phyloP scores from a whole-genome alignment of 495 filamentous ascomycete species.

The Friedmanniomyces simplex region DNA sequence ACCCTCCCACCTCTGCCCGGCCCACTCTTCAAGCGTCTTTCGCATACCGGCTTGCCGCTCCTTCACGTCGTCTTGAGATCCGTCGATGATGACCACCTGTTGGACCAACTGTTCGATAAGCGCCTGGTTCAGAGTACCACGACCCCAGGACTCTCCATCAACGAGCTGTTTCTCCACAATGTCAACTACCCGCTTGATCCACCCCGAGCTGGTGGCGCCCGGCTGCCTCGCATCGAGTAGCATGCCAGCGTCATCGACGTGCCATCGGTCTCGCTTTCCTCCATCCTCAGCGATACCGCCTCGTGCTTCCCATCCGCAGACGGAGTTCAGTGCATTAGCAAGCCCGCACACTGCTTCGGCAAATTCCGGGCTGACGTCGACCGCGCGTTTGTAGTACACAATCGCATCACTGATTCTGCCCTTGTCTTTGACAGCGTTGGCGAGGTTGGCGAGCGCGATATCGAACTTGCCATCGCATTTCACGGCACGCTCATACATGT shows the following conservation, averaged over 20 bases:
- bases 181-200: constrained; percentile 91
- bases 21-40: constrained; percentile 54
- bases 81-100: constrained; percentile 35
- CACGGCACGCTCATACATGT: constrained; percentile 96
- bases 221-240: constrained; percentile 59
- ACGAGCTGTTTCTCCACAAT: constrained; percentile 85
- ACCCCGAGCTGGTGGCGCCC: constrained; percentile 54
- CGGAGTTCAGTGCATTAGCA: constrained; percentile 91
- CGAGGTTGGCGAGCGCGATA: constrained; percentile 92
- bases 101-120: constrained; percentile 42
- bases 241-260: constrained; percentile 80
- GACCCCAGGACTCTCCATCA: constrained; percentile 83
- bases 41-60: constrained; percentile 34
- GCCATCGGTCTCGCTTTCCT: constrained; percentile 80
- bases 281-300: constrained; percentile 67
- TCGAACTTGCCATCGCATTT: constrained; percentile 86
- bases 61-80: constrained; percentile 28
- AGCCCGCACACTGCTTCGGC: constrained; percentile 95
- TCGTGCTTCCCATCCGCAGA: constrained; percentile 88
- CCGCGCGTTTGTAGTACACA: constrained; percentile 79
- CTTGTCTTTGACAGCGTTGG: constrained; percentile 96
- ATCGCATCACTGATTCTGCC: constrained; percentile 89
- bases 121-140: constrained; percentile 52
- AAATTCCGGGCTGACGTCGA: constrained; percentile 85
- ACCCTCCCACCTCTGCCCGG: constrained; percentile 74